Evolutionary conservation across 306 rosid genomes (phyloP), one percentile per base, ranked within the genome.

Genomic region (Cucurbita pepo): DNA sequence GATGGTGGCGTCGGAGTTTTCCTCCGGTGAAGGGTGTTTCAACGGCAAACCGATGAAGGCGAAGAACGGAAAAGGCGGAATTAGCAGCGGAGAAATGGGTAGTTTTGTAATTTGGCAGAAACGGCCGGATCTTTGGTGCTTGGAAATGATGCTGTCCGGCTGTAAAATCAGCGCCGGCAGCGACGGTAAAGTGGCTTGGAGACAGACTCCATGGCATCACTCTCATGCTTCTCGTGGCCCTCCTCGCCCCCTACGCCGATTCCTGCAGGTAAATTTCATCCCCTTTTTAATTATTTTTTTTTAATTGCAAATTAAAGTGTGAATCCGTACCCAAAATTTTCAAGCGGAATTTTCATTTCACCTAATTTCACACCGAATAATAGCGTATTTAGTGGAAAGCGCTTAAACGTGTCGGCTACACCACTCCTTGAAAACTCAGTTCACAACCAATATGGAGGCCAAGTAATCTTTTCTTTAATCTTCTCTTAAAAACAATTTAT

Each of bases 141-240:
- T 93, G 79, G 98, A 93, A 82, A 40, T 93, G 62, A 85, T 93
- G 73, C 76, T 93, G 25, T 78, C 89, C n/a, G 94, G 98, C 0
- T 84, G 85, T 84, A 93, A 93, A 66, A 90, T 93, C 64, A 93
- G 94, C 75, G 98, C 98, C 0, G 98, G 98, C 5, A 90, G 96
- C 78, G 97, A 93, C 60, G 96, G 97, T 0, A 93, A 88, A 63
- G 85, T 93, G 54, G 96, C 98, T 16, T 93, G 98, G 98, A 85
- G 98, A 51, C 98, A 90, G 69, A 93, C 98, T 43, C 98, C 98
- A 2, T 93, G 96, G 97, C 97, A 93, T 84, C 98, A 93, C 67
- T 90, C 98, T 48, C 98, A 93, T 65, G 98, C 98, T 64, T 90
- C 98, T 58, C 87, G 98, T 0, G 98, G 98, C 47, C 97, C 98